phyloP scores from a whole-genome alignment of 805 yeast genomes.

The Candida cerambycidarum region DNA sequence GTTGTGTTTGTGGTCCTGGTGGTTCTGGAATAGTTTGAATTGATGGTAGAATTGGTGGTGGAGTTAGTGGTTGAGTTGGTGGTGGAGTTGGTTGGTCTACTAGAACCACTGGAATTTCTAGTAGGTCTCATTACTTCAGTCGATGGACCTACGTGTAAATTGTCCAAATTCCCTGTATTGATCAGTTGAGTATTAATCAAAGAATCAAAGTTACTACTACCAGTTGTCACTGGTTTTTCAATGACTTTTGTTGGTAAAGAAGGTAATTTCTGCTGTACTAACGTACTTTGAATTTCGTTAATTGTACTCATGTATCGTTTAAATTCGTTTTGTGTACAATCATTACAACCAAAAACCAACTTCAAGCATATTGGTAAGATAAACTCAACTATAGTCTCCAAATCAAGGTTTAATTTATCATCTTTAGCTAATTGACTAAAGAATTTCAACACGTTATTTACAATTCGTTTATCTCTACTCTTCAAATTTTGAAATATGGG shows the following conservation, averaged over 20 bases:
- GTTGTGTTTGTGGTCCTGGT: slow-evolving; percentile 2
- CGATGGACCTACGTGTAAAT: slow-evolving; percentile 8
- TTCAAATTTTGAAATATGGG: slow-evolving; percentile 76
- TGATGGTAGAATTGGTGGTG: slow-evolving; percentile 7
- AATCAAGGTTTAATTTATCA: slow-evolving; percentile 28
- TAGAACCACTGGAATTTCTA: slow-evolving; percentile 3
- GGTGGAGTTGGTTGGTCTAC: too few species aligned
- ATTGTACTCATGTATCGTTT: slow-evolving; percentile 24
- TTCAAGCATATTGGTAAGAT: slow-evolving; percentile 32
- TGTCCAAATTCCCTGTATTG: slow-evolving; percentile 12
- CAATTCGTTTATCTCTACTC: slow-evolving; percentile 68
- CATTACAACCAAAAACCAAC: slow-evolving; percentile 38
- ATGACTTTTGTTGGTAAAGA: slow-evolving; percentile 17
- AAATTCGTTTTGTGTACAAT: slow-evolving; percentile 36
- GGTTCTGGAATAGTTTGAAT: neutral
- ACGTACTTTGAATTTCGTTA: slow-evolving; percentile 21
- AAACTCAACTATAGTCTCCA: slow-evolving; percentile 28
- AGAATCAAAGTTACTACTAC: slow-evolving; percentile 23
- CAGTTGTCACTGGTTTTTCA: neutral
- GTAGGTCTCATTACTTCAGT: slow-evolving; percentile 23
- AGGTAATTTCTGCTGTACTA: slow-evolving; percentile 20
- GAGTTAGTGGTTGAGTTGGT: too few species aligned
- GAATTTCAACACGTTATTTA: slow-evolving; percentile 46
- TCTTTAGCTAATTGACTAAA: slow-evolving; percentile 51
- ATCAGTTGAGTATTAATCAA: slow-evolving; percentile 24